These are phyloP conservation scores for Cystobasidium onofrii DNA, from an alignment of 768 basidiomycete species.

Conservation along the genomic window DNA sequence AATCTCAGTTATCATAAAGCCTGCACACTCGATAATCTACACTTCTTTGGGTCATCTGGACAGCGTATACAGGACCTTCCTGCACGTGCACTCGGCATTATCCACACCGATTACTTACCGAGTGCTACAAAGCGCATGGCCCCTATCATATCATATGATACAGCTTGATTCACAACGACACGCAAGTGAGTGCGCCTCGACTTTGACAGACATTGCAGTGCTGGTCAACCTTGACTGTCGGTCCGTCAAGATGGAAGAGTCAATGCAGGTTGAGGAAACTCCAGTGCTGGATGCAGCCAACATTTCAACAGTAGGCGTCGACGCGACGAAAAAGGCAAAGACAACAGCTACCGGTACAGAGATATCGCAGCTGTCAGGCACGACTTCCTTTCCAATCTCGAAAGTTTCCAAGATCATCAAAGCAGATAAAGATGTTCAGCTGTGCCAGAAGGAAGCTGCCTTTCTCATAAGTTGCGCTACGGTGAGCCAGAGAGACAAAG, in stretches of 20 bases:
- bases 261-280: neutral
- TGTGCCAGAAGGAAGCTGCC: slow-evolving; percentile 46
- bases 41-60: too few species aligned
- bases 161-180: too few species aligned
- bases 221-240: too few species aligned
- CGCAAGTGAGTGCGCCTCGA: too few species aligned
- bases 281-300: neutral
- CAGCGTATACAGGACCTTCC: too few species aligned
- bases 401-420: slow-evolving; percentile 47
- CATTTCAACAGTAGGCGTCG: neutral
- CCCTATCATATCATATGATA: too few species aligned
- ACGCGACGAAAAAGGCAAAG: slow-evolving; percentile 6
- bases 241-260: neutral
- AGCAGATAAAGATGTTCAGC: slow-evolving; percentile 47
- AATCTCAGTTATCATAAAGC: too few species aligned
- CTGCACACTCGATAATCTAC: too few species aligned
- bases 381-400: slow-evolving; percentile 44
- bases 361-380: slow-evolving; percentile 37
- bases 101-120: too few species aligned
- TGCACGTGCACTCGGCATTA: too few species aligned
- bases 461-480: slow-evolving; percentile 47
- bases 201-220: too few species aligned
- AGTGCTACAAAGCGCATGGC: too few species aligned
- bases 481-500: slow-evolving; percentile 38
- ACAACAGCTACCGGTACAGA: neutral